phyloP scores from a whole-genome alignment of 805 yeast species.

The Starmerella sirachaensis region DNA sequence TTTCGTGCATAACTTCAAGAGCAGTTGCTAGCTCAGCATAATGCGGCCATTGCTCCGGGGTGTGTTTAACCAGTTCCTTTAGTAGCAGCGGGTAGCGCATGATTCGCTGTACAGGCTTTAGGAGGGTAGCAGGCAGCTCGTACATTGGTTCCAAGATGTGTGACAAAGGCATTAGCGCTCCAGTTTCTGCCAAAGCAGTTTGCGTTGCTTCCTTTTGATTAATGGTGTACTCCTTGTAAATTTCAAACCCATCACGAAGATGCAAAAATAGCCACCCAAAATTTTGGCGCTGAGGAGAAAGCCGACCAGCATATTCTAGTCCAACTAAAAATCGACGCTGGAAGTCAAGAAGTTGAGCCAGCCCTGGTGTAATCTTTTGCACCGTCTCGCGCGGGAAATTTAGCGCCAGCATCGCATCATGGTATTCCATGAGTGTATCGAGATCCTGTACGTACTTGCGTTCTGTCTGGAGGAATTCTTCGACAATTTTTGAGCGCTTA shows the following conservation, averaged over 20 bases:
- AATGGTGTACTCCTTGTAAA: slow-evolving; percentile 89
- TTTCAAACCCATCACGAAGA: slow-evolving; percentile 72
- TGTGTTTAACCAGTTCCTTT: slow-evolving; percentile 52
- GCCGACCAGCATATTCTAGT: slow-evolving; percentile 68
- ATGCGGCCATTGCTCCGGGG: slow-evolving; percentile 41
- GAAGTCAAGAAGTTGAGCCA: slow-evolving; percentile 73
- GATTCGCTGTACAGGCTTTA: slow-evolving; percentile 93
- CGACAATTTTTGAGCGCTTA: slow-evolving; percentile 62
- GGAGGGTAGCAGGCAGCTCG: slow-evolving; percentile 76
- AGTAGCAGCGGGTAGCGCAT: slow-evolving; percentile 85
- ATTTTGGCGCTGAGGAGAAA: slow-evolving; percentile 48
- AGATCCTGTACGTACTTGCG: slow-evolving; percentile 86
- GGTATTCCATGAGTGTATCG: slow-evolving; percentile 58
- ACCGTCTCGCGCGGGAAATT: slow-evolving; percentile 71
- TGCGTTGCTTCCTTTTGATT: slow-evolving; percentile 83
- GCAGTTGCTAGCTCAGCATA: slow-evolving; percentile 64
- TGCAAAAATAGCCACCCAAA: slow-evolving; percentile 81
- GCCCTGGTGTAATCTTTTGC: slow-evolving; percentile 72
- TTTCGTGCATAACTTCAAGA: slow-evolving; percentile 60
- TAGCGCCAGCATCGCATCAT: slow-evolving; percentile 50
- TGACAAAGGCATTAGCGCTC: slow-evolving; percentile 42
- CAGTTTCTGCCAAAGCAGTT: slow-evolving; percentile 50
- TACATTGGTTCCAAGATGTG: slow-evolving; percentile 66
- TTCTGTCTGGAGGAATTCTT: slow-evolving; percentile 80
- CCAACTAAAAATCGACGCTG: slow-evolving; percentile 84